Evolutionary conservation across 371 early-diverging fungal species (phyloP).

Genomic region (Lichtheimia ornata): DNA sequence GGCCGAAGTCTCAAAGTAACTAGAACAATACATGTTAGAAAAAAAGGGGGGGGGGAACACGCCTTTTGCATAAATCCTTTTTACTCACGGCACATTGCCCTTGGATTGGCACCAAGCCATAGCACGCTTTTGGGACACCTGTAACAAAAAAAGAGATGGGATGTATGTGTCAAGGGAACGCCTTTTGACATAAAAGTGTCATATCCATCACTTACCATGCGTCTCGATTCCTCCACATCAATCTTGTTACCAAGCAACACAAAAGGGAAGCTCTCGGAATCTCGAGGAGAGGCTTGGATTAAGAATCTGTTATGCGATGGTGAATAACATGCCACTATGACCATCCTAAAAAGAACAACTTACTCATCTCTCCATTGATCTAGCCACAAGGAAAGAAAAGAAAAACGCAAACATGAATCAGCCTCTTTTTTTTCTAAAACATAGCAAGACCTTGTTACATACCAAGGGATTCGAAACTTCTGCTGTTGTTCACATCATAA

Average conservation of each 20-base stretch:
- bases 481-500: slow-evolving; percentile 95
- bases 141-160: not conserved
- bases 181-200: too few species aligned
- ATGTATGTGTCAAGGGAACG: too few species aligned
- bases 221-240: slow-evolving; percentile 92
- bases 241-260: slow-evolving; percentile 98
- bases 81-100: slow-evolving; percentile 85
- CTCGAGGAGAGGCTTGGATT: slow-evolving; percentile 91
- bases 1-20: slow-evolving; percentile 96
- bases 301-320: slow-evolving; percentile 56
- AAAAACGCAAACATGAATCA: too few species aligned
- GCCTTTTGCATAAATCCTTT: not conserved
- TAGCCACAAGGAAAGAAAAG: slow-evolving; percentile 5
- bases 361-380: slow-evolving; percentile 91
- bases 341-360: too few species aligned
- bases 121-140: slow-evolving; percentile 93
- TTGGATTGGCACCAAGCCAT: slow-evolving; percentile 95
- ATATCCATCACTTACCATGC: slow-evolving; percentile 64
- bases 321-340: too few species aligned
- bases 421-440: not conserved
- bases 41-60: too few species aligned
- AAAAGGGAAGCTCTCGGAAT: slow-evolving; percentile 97
- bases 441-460: slow-evolving; percentile 8
- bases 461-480: slow-evolving; percentile 94
- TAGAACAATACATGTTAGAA: not conserved